These are phyloP conservation scores for Diaporthe amygdali DNA, from an alignment of 2,329 filamentous ascomycete species.

Conservation along the genomic window DNA sequence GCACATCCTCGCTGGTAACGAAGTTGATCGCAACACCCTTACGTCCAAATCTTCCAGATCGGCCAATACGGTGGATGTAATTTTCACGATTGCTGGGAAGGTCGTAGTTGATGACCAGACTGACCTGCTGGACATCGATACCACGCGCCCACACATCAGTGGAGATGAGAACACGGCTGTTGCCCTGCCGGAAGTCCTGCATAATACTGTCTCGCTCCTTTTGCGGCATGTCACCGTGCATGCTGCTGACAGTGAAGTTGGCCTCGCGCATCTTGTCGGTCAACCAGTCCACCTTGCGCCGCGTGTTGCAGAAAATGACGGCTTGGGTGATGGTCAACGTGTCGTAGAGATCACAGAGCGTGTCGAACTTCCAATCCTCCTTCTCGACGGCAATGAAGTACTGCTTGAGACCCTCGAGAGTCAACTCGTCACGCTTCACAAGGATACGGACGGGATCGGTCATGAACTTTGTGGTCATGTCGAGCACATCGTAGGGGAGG, in stretches of 20 bases:
- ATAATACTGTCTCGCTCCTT: conserved; percentile 98
- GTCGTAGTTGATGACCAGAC: conserved; percentile 99
- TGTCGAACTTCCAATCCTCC: conserved; percentile 99
- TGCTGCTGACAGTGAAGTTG: conserved; percentile 99
- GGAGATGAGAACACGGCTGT: conserved; percentile 97
- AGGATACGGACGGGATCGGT: conserved; percentile 98
- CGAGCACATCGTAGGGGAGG: conserved; percentile 98
- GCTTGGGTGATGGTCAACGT: conserved; percentile 99
- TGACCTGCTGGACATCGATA: conserved; percentile 99
- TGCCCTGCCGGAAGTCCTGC: conserved; percentile 99
- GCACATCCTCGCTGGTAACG: conserved; percentile 97
- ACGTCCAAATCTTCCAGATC: conserved; percentile 98
- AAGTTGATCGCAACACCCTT: conserved; percentile 99
- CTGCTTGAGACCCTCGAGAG: conserved; percentile 99
- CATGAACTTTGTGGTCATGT: conserved; percentile 99
- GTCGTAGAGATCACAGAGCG: conserved; percentile 97
- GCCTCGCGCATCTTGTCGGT: conserved; percentile 98
- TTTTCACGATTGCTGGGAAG: conserved; percentile 98
- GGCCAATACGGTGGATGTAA: conserved; percentile 99
- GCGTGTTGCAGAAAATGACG: conserved; percentile 99
- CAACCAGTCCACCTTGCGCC: conserved; percentile 99
- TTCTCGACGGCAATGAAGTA: conserved; percentile 99
- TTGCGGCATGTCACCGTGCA: conserved; percentile 99
- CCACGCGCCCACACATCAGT: conserved; percentile 98
- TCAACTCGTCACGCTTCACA: conserved; percentile 99